Percentiles rank a stretch among this genome's conserved stretches.
phyloP scores from a whole-genome alignment of 2,329 filamentous ascomycete genomes.

The Fusarium continuum region DNA sequence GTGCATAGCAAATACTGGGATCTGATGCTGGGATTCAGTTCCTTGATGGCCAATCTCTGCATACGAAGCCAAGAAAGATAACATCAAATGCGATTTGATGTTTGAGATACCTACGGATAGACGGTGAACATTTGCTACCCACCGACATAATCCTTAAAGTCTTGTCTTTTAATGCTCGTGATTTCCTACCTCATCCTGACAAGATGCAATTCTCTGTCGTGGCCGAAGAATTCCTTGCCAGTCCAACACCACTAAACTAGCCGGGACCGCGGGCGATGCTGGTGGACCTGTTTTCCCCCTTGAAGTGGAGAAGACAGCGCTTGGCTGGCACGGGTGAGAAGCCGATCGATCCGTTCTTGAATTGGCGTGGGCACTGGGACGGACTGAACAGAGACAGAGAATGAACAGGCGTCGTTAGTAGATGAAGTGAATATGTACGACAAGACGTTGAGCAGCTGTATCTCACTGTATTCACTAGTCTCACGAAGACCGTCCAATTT shows the following conservation, averaged over 20 bases:
- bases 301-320: slow-evolving; percentile 27
- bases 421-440: too few species aligned
- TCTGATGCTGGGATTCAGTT: slow-evolving; percentile 8
- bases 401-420: too few species aligned
- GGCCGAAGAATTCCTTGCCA: slow-evolving; percentile 22
- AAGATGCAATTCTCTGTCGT: slow-evolving; percentile 20
- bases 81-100: slow-evolving; percentile 5
- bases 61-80: slow-evolving; percentile 10
- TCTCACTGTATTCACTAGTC: too few species aligned
- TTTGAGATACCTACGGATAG: not conserved
- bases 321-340: slow-evolving; percentile 22
- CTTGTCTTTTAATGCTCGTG: not conserved
- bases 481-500: too few species aligned
- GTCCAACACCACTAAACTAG: slow-evolving; percentile 21
- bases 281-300: slow-evolving; percentile 19
- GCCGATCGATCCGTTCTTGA: slow-evolving; percentile 29
- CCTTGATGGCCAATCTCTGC: slow-evolving; percentile 26
- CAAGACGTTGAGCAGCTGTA: too few species aligned
- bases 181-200: not conserved
- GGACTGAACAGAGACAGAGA: too few species aligned
- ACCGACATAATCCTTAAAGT: not conserved
- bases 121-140: not conserved
- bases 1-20: slow-evolving; percentile 15
- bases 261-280: slow-evolving; percentile 11
- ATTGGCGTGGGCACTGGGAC: not conserved